These are phyloP conservation scores for Phallus indusiatus DNA, from an alignment of 768 basidiomycete genomes.

Conservation along the genomic window DNA sequence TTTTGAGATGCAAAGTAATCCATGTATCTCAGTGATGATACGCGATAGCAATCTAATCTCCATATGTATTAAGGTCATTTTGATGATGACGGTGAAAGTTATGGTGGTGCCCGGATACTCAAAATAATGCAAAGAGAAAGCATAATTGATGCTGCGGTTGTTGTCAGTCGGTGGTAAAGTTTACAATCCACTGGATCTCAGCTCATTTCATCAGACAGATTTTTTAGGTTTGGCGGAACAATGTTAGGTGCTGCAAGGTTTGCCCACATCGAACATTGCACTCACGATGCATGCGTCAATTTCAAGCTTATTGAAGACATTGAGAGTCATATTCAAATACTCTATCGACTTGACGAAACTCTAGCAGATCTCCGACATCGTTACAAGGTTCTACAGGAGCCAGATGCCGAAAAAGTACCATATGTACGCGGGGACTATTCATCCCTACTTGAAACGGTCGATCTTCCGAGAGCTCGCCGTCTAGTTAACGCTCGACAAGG, in stretches of 20 bases:
- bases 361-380: slow-evolving; percentile 42
- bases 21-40: background rate
- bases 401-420: slow-evolving; percentile 28
- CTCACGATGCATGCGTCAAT: slow-evolving; percentile 59
- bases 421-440: slow-evolving; percentile 34
- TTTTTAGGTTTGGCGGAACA: slow-evolving; percentile 66
- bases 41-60: background rate
- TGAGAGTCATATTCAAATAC: slow-evolving; percentile 45
- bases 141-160: slow-evolving; percentile 67
- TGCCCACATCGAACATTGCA: slow-evolving; percentile 66
- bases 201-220: background rate
- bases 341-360: slow-evolving; percentile 53
- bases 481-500: slow-evolving; percentile 63
- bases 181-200: background rate
- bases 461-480: slow-evolving; percentile 55
- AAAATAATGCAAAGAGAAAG: slow-evolving; percentile 62
- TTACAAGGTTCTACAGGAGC: background rate
- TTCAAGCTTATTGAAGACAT: slow-evolving; percentile 65
- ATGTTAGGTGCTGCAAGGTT: slow-evolving; percentile 70
- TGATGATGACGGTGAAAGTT: slow-evolving; percentile 73
- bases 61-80: slow-evolving; percentile 28
- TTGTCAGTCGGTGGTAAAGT: slow-evolving; percentile 69
- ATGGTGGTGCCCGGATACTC: slow-evolving; percentile 54
- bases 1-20: slow-evolving; percentile 47
- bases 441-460: slow-evolving; percentile 28